These are phyloP conservation scores for Tausonia pullulans DNA, from an alignment of 1,284 basidiomycete species.

Conservation along the genomic window DNA sequence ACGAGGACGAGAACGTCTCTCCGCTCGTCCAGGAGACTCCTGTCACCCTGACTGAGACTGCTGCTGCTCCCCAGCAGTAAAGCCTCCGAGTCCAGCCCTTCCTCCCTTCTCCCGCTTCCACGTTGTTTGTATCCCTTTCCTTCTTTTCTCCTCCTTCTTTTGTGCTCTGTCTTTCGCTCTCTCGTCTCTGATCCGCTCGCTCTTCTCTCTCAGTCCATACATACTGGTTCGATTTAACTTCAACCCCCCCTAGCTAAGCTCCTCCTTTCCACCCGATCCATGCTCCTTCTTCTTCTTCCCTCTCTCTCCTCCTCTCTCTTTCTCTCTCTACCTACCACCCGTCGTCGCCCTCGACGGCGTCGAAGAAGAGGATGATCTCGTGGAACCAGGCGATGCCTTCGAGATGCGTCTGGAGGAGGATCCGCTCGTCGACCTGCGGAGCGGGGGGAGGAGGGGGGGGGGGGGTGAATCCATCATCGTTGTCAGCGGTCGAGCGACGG, in stretches of 20 bases:
- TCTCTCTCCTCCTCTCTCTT: neutral
- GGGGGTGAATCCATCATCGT: too few species aligned
- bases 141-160: neutral
- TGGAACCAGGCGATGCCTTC: slow-evolving; percentile 14
- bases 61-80: too few species aligned
- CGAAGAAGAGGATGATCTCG: slow-evolving; percentile 12
- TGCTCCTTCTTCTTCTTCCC: neutral
- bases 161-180: neutral
- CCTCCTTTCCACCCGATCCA: too few species aligned
- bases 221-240: too few species aligned
- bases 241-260: too few species aligned
- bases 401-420: slow-evolving; percentile 22
- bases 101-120: neutral
- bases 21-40: too few species aligned
- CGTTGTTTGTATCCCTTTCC: neutral
- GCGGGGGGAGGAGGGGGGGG: too few species aligned
- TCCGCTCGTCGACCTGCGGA: slow-evolving; percentile 20
- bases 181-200: neutral
- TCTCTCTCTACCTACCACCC: neutral
- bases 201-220: neutral
- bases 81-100: neutral
- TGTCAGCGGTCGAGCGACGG: too few species aligned
- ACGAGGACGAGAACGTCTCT: too few species aligned
- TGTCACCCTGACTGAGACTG: too few species aligned
- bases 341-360: slow-evolving; percentile 13